Evolutionary conservation across 2,329 filamentous ascomycete species (phyloP), one percentile per base, ranked within the genome.

Genomic region (Lasiodiplodia theobromae): DNA sequence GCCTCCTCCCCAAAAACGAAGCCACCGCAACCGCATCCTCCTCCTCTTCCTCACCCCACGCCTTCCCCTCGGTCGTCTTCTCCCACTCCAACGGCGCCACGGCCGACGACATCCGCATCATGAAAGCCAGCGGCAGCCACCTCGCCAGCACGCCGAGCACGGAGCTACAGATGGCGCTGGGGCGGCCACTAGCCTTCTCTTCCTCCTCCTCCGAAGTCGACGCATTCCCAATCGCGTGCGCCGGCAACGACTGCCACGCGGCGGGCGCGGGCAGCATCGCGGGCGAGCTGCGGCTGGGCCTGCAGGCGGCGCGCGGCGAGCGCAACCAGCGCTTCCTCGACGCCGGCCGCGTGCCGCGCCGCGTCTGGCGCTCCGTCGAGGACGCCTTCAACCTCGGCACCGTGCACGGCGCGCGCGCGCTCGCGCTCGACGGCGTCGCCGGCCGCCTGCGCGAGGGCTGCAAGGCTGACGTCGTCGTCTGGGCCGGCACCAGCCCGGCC

Each of bases 241-340:
- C 88, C 0, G 86, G 86, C 2, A 79, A 88, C 12, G 86, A 88
- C 71, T 87, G 85, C 0, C 85, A 87, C 73, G 82, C 84, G 57
- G 83, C 83, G 18, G 87, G 82, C 70, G 83, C 81, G 0, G 80
- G 81, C 2, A 85, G 86, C 47, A 73, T 77, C 14, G 66, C 74
- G 8, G 62, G 60, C 0, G 86, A 88, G 72, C 84, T 86, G 1
- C 40, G 58, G 28, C 44, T 63, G 12, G 58, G 40, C 1, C 40
- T 63, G 2, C 86, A 87, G 71, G 76, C 76, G 7, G 80, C 79
- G 2, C 79, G 86, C 3, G 73, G 75, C 8, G 73, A 81, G 18
- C 86, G 80, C 72, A 73, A 78, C 54, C 73, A 82, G n/a, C 77
- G 82, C 3, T 73, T 81, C 31, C 71, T 86, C 34, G 73, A 79